Percentiles rank a stretch among this genome's conserved stretches.
Evolutionary conservation across 805 yeast species (phyloP).

Genomic region (Metschnikowia peoriensis): DNA sequence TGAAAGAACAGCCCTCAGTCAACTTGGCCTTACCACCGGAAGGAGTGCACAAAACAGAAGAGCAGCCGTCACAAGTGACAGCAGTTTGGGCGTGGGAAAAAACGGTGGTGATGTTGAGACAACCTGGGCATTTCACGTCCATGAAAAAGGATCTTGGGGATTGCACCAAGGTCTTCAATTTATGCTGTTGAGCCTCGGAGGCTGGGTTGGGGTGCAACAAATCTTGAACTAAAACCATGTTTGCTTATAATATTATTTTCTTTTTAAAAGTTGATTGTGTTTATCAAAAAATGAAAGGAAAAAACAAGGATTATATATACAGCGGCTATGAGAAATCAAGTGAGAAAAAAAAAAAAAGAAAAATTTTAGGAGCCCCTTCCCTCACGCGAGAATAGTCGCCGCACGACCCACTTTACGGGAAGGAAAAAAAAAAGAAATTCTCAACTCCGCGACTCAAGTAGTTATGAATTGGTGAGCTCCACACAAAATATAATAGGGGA

Average conservation of each 20-base stretch:
- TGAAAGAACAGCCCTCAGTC: constrained; percentile 99
- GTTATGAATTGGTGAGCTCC: not conserved
- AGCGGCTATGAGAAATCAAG: not conserved
- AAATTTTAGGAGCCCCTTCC: constrained; percentile 9
- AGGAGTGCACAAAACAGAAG: constrained; percentile 97
- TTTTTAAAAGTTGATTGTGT: not conserved
- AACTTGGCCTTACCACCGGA: constrained; percentile 99
- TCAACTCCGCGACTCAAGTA: not conserved
- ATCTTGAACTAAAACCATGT: constrained; percentile 95
- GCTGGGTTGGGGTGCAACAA: constrained; percentile 96
- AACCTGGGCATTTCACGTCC: constrained; percentile 99
- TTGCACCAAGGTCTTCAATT: constrained; percentile 95
- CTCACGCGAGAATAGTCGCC: constrained; percentile 13
- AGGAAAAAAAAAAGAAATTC: not conserved
- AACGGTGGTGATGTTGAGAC: constrained; percentile 98
- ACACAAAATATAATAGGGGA: too few relatives aligned
- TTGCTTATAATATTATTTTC: constrained; percentile 1
- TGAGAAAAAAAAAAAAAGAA: constrained; percentile 5
- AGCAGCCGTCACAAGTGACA: constrained; percentile 98
- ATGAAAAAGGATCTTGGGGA: constrained; percentile 98
- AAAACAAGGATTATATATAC: not conserved
- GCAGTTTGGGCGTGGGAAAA: constrained; percentile 99
- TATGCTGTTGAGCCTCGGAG: constrained; percentile 95
- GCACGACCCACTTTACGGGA: constrained; percentile 9
- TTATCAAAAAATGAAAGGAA: not conserved